Percentiles rank a stretch among this genome's conserved stretches.
Conservation (phyloP, 2,329 filamentous ascomycete genomes). For the Emergomyces africanus region DNA sequence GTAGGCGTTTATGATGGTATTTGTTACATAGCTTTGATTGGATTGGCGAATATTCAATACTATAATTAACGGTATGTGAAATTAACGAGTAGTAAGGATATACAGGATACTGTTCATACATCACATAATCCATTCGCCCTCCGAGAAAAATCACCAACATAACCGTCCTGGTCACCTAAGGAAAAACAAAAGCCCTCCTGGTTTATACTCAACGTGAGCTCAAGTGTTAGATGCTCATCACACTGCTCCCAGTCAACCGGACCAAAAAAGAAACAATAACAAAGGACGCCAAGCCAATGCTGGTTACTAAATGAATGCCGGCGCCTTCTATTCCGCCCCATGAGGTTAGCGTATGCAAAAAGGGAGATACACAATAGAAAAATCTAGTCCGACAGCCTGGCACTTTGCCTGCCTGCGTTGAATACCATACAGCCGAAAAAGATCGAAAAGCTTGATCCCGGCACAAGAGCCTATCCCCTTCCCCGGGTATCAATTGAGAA, state of each 20-base stretch:
- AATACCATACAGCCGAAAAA: neutral
- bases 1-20: conserved; percentile 3
- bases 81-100: neutral
- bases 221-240: neutral
- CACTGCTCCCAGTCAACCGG: neutral
- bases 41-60: neutral
- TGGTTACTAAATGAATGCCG: neutral
- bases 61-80: neutral
- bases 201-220: neutral
- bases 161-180: neutral
- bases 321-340: neutral
- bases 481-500: conserved; percentile 5
- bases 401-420: neutral
- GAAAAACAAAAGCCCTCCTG: neutral
- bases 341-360: neutral
- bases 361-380: neutral
- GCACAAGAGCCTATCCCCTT: neutral
- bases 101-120: neutral
- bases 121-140: neutral
- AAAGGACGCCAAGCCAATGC: neutral
- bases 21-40: neutral
- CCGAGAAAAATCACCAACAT: neutral
- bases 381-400: neutral
- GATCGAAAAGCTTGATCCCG: neutral
- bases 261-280: neutral